These are phyloP conservation scores for Irpex sp. DNA, from an alignment of 1,284 basidiomycete species.

Conservation along the genomic window DNA sequence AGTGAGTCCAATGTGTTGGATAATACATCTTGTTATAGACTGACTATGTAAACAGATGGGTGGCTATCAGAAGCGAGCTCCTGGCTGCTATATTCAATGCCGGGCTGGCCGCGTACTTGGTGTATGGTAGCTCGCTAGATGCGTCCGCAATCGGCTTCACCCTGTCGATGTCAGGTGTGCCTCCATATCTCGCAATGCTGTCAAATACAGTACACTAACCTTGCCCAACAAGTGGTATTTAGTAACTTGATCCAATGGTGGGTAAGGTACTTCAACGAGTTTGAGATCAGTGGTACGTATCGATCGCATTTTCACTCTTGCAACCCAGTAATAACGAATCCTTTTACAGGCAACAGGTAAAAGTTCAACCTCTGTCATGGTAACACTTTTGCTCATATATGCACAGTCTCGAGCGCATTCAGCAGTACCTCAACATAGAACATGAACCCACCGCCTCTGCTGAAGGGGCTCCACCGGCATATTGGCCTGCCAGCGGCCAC, in stretches of 20 bases:
- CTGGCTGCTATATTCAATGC: conserved; percentile 52
- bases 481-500: conserved; percentile 71
- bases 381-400: conserved; percentile 30
- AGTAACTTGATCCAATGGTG: conserved; percentile 49
- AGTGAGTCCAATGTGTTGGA: conserved; percentile 24
- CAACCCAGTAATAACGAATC: conserved; percentile 4
- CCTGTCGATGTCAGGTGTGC: conserved; percentile 44
- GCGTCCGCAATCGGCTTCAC: conserved; percentile 48
- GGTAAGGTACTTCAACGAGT: conserved; percentile 49
- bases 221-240: conserved; percentile 34
- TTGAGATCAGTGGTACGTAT: conserved; percentile 49
- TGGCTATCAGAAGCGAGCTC: conserved; percentile 33
- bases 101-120: conserved; percentile 48
- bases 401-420: conserved; percentile 71
- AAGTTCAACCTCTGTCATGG: conserved; percentile 17
- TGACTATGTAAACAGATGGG: conserved; percentile 7
- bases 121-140: conserved; percentile 39
- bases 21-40: background rate
- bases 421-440: conserved; percentile 68
- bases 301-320: conserved; percentile 28
- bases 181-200: too few relatives aligned
- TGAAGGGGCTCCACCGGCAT: conserved; percentile 60
- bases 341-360: conserved; percentile 4
- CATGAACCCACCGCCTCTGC: conserved; percentile 58
- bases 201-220: background rate